Evolutionary conservation across 2,329 filamentous ascomycete species (phyloP), one percentile per base, ranked within the genome.

Genomic region (Neonectria faginata): DNA sequence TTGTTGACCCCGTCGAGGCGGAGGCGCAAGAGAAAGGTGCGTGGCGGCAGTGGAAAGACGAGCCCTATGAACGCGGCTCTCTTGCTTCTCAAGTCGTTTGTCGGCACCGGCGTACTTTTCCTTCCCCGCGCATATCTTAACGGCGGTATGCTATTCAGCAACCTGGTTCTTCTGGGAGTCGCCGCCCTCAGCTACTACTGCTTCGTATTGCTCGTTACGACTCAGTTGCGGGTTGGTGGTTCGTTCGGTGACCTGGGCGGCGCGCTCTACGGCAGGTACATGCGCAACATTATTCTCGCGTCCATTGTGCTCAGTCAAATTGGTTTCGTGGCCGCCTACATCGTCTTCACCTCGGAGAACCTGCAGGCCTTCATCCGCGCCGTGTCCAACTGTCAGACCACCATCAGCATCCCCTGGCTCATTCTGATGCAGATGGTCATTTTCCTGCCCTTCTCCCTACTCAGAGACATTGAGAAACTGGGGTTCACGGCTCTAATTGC

Each of bases 241-340:
- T 98, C 96, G 1, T 99, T 98, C 80, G 96, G 96, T 79, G 96
- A 98, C 75, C 97, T 99, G 81, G 96, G 97, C 57, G 94, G 93
- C 53, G 89, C 93, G 51, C 85, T 99, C 16, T 99, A 96, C 77
- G 96, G 96, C 67, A 92, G 90, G 69, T 94, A 92, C 86, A 92
- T 99, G 91, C 89, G 94, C 65, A 90, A 87, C 65, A 82, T 97
- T 73, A 98, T 99, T 76, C 88, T 99, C 65, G 85, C 86, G 25
- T 98, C 96, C 5, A 97, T 99, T 69, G 95, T 99, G 60, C 87
- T 98, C 75, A 97, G 94, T 74, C 96, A 99, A 80, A 89, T 98
- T 67, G 95, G 96, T 7, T 98, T 98, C 77, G 93, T 97, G 16
- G 92, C 93, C 1, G 94, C 95, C 16, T 97, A 98, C 77, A 97